A percentile compares a stretch with the other conserved stretches of the same genome.
Conservation (phyloP, 2,329 filamentous ascomycete genomes). For the Ophiostoma piceae region DNA sequence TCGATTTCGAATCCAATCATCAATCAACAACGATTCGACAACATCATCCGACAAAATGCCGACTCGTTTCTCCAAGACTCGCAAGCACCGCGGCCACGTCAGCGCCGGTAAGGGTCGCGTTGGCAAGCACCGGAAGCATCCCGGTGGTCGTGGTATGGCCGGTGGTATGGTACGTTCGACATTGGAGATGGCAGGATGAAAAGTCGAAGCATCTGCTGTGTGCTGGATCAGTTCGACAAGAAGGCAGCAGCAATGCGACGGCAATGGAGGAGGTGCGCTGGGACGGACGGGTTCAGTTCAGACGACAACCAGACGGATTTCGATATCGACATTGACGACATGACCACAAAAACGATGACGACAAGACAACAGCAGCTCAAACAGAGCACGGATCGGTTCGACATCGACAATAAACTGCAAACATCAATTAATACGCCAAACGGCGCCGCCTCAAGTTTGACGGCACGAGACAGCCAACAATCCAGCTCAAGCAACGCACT, state of each 20-base stretch:
- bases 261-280: neutral
- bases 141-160: slow-evolving; percentile 78
- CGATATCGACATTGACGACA: neutral
- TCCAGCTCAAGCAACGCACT: neutral
- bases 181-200: neutral
- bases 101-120: slow-evolving; percentile 97
- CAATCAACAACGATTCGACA: slow-evolving; percentile 23
- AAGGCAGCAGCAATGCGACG: slow-evolving; percentile 3
- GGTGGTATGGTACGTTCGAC: slow-evolving; percentile 59
- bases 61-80: slow-evolving; percentile 69
- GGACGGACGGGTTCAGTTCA: neutral
- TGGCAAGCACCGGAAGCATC: slow-evolving; percentile 96
- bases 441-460: neutral
- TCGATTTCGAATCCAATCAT: slow-evolving; percentile 21
- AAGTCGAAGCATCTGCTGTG: neutral
- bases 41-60: slow-evolving; percentile 40
- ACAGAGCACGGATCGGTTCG: neutral
- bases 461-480: neutral
- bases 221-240: neutral
- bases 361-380: neutral
- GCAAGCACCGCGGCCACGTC: slow-evolving; percentile 93
- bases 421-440: neutral
- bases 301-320: neutral
- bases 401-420: neutral
- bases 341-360: neutral